These are phyloP conservation scores for Microglena sp. DNA, from an alignment of 139 green algal species.

Conservation along the genomic window DNA sequence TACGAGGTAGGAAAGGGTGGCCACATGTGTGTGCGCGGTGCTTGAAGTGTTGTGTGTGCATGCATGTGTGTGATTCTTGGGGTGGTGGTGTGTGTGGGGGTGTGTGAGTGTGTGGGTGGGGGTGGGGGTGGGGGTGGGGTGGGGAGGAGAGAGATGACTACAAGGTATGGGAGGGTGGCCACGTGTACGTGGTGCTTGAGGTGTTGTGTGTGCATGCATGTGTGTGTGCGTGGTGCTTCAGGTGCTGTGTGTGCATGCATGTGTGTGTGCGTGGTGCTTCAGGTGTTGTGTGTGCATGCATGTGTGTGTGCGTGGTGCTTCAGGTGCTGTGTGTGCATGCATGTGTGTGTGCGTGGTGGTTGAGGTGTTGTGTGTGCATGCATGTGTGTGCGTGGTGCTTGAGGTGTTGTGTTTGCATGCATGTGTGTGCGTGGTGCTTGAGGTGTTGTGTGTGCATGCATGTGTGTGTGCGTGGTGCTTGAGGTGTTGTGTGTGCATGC, in stretches of 20 bases:
- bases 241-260: neutral
- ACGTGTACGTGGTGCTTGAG: conserved; percentile 16
- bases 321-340: neutral
- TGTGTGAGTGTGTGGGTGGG: conserved; percentile 6
- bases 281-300: neutral
- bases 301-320: neutral
- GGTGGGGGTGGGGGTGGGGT: conserved; percentile 32
- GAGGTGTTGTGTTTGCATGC: too few relatives aligned
- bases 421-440: too few relatives aligned
- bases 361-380: too few relatives aligned
- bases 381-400: too few relatives aligned
- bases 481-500: too few relatives aligned
- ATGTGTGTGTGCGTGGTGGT: neutral
- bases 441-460: too few relatives aligned
- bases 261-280: neutral
- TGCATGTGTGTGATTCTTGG: conserved; percentile 6
- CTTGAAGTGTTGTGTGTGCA: neutral
- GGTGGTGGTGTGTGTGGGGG: conserved; percentile 20
- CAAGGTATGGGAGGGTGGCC: conserved; percentile 15
- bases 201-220: neutral
- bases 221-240: conserved; percentile 23
- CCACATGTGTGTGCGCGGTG: neutral
- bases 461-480: too few relatives aligned
- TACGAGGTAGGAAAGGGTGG: neutral
- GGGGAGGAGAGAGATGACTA: conserved; percentile 4